Conservation (phyloP, 164 flowering plant genomes). For the Platanus orientalis region DNA sequence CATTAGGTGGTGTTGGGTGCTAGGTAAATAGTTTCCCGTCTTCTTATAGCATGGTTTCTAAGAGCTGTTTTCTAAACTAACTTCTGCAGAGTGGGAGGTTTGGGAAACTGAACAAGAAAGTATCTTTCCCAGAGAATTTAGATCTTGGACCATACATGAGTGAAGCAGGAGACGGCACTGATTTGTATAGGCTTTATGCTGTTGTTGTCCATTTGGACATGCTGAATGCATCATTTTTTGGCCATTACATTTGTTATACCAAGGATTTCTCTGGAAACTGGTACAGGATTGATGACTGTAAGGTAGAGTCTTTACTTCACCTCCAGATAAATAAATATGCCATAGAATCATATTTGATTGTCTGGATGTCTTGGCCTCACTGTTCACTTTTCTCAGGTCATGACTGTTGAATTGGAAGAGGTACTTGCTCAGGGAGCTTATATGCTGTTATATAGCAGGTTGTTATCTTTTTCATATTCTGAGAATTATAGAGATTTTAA, state of each 20-base stretch:
- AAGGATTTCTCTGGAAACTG: slow-evolving; percentile 79
- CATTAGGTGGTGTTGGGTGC: no score
- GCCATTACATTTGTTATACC: slow-evolving; percentile 89
- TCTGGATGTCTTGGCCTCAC: slow-evolving; percentile 1
- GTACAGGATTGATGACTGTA: slow-evolving; percentile 88
- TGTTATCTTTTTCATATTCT: slow-evolving; percentile 6
- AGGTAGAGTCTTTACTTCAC: slow-evolving; percentile 40
- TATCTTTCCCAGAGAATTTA: slow-evolving; percentile 77
- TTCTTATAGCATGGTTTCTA: not conserved
- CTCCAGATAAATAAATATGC: not conserved
- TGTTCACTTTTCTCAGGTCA: slow-evolving; percentile 15
- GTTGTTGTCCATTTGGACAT: slow-evolving; percentile 96
- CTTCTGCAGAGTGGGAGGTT: slow-evolving; percentile 84
- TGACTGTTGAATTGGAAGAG: slow-evolving; percentile 72
- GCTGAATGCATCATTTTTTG: slow-evolving; percentile 96
- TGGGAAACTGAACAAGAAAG: slow-evolving; percentile 95
- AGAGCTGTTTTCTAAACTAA: slow-evolving; percentile 4
- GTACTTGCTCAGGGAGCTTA: slow-evolving; percentile 95
- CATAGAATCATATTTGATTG: not conserved
- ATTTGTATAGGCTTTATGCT: slow-evolving; percentile 79
- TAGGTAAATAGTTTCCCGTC: not conserved
- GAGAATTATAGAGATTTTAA: not conserved
- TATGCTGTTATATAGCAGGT: slow-evolving; percentile 96
- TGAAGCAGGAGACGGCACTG: slow-evolving; percentile 47
- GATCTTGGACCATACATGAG: slow-evolving; percentile 88